A percentile compares a stretch with the other conserved stretches of the same genome.
Evolutionary conservation across 2,329 filamentous ascomycete species (phyloP).

Genomic region (Lachnellula subtilissima): DNA sequence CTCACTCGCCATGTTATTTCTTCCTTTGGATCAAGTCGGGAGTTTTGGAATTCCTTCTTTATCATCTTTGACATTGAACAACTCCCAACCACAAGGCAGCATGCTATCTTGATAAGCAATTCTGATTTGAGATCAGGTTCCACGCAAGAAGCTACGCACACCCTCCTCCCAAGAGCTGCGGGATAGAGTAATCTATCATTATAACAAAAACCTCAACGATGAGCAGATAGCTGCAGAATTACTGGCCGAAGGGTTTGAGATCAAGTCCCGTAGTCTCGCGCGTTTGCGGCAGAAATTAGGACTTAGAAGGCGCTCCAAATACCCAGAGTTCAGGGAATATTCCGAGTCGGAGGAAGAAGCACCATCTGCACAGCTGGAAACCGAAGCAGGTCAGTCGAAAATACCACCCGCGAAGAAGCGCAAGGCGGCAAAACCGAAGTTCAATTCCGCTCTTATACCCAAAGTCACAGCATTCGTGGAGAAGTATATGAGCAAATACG

Average conservation of each 20-base stretch:
- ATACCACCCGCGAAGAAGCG: slow-evolving; percentile 12
- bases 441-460: slow-evolving; percentile 35
- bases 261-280: slow-evolving; percentile 24
- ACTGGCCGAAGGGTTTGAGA: slow-evolving; percentile 25
- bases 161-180: slow-evolving; percentile 21
- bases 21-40: too few relatives aligned
- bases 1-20: too few relatives aligned
- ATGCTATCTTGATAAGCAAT: too few relatives aligned
- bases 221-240: slow-evolving; percentile 25
- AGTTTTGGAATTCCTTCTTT: too few relatives aligned
- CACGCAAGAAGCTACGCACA: slow-evolving; percentile 24
- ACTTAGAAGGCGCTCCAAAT: slow-evolving; percentile 27
- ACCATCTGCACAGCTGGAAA: slow-evolving; percentile 7
- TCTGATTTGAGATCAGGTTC: not conserved
- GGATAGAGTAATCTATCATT: slow-evolving; percentile 24
- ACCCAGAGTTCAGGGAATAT: slow-evolving; percentile 27
- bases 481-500: slow-evolving; percentile 71
- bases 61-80: too few relatives aligned
- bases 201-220: slow-evolving; percentile 30
- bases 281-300: slow-evolving; percentile 28
- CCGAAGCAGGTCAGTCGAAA: slow-evolving; percentile 3
- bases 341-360: slow-evolving; percentile 18
- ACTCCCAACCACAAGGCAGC: too few relatives aligned
- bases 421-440: slow-evolving; percentile 12
- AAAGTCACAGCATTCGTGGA: slow-evolving; percentile 59